Evolutionary conservation across 2,329 filamentous ascomycete genomes (phyloP).

Genomic region (Polytolypa hystricis): DNA sequence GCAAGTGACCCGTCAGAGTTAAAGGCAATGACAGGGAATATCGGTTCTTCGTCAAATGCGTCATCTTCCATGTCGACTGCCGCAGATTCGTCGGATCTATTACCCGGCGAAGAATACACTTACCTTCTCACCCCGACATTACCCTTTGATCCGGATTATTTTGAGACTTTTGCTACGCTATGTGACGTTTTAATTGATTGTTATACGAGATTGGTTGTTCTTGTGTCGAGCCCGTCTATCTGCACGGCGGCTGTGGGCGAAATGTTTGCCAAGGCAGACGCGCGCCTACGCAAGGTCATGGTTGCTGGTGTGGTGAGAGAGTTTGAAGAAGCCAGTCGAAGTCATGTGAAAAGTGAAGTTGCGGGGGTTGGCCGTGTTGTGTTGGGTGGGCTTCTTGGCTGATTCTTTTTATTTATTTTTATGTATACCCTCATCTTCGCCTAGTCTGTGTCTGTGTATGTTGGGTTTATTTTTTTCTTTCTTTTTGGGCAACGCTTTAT

Average conservation of each 20-base stretch:
- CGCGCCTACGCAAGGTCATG: constrained; percentile 75
- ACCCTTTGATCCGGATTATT: constrained; percentile 94
- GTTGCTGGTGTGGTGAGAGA: constrained; percentile 79
- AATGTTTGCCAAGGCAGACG: constrained; percentile 81
- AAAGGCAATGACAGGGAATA: constrained; percentile 33
- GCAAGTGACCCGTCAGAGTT: constrained; percentile 37
- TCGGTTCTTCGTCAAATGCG: constrained; percentile 27
- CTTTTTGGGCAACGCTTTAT: too few relatives aligned
- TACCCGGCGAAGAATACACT: constrained; percentile 77
- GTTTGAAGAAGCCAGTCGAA: constrained; percentile 78
- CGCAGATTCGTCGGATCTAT: constrained; percentile 48
- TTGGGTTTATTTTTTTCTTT: too few relatives aligned
- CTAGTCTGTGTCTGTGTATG: too few relatives aligned
- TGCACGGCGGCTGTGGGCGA: constrained; percentile 65
- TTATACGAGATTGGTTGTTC: constrained; percentile 64
- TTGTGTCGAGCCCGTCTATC: constrained; percentile 64
- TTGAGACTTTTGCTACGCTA: constrained; percentile 88
- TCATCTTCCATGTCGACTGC: constrained; percentile 29
- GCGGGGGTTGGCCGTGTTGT: constrained; percentile 81
- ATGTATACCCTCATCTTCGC: too few relatives aligned
- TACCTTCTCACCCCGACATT: constrained; percentile 82
- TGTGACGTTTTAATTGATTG: constrained; percentile 93
- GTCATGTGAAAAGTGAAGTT: constrained; percentile 67
- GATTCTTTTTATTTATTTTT: too few relatives aligned
- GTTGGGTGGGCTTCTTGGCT: constrained; percentile 66